These are phyloP conservation scores for Pleurotus ostreatus DNA, from an alignment of 768 basidiomycete species.

Conservation along the genomic window DNA sequence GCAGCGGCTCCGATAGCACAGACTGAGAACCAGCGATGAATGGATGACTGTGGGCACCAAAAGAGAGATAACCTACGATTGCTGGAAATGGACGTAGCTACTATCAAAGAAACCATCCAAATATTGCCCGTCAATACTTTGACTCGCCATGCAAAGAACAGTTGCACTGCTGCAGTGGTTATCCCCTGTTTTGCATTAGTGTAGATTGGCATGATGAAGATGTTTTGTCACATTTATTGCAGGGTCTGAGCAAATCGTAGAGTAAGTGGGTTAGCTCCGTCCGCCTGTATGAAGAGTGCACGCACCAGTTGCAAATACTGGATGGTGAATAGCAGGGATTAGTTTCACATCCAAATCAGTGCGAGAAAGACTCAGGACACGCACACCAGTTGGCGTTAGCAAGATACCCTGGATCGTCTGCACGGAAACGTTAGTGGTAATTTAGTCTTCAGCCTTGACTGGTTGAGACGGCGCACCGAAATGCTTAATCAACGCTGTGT, in stretches of 20 bases:
- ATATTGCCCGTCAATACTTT: conserved; percentile 22
- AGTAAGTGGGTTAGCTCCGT: neutral
- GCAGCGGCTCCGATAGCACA: conserved; percentile 23
- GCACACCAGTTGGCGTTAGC: conserved; percentile 23
- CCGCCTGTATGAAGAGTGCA: neutral
- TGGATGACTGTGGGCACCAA: neutral
- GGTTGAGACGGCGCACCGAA: conserved; percentile 35
- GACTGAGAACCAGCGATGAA: too few relatives aligned
- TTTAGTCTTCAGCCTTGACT: too few relatives aligned
- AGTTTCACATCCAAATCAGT: neutral
- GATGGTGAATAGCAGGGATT: neutral
- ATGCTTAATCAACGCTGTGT: conserved; percentile 39
- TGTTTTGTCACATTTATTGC: conserved; percentile 32
- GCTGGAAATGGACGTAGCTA: conserved; percentile 15
- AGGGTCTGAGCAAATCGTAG: conserved; percentile 27
- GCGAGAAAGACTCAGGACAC: conserved; percentile 10
- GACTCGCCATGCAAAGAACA: conserved; percentile 42
- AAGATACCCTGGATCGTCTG: conserved; percentile 23
- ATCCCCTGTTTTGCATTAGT: conserved; percentile 29
- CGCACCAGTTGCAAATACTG: conserved; percentile 39
- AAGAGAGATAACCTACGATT: conserved; percentile 15
- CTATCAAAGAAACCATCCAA: conserved; percentile 12
- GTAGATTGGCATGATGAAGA: neutral
- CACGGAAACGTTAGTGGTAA: too few relatives aligned
- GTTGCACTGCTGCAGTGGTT: conserved; percentile 38